These are phyloP conservation scores for Zymoseptoria crescenta DNA, from an alignment of 2,329 filamentous ascomycete species.

Conservation along the genomic window DNA sequence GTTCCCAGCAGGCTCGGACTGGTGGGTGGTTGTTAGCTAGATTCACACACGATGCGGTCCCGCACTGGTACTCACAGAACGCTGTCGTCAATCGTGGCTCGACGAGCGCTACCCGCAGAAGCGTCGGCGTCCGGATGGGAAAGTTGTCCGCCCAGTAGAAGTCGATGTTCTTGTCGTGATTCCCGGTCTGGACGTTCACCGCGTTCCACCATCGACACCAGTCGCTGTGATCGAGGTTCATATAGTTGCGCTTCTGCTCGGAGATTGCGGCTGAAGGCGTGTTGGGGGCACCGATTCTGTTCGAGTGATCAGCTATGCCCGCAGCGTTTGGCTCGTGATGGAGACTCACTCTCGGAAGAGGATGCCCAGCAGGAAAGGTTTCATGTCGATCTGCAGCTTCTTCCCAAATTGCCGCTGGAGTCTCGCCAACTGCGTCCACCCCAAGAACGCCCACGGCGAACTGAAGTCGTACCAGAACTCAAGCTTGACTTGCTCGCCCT, in stretches of 20 bases:
- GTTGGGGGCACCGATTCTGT: slow-evolving; percentile 17
- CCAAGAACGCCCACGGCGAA: slow-evolving; percentile 18
- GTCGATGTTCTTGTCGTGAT: slow-evolving; percentile 11
- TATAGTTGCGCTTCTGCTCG: slow-evolving; percentile 16
- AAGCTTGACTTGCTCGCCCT: slow-evolving; percentile 12
- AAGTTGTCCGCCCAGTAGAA: slow-evolving; percentile 20
- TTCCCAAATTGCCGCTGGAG: slow-evolving; percentile 13
- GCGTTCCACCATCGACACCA: slow-evolving; percentile 22
- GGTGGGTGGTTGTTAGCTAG: not conserved
- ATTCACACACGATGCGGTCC: not conserved
- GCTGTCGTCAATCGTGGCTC: slow-evolving; percentile 11
- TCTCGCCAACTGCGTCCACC: slow-evolving; percentile 15
- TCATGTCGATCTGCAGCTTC: slow-evolving; percentile 15
- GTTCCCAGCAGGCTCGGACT: slow-evolving; percentile 20
- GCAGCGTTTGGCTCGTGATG: not conserved
- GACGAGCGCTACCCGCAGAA: slow-evolving; percentile 13
- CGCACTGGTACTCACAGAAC: slow-evolving; percentile 8
- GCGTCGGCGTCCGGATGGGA: slow-evolving; percentile 16
- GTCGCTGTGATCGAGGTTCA: slow-evolving; percentile 13
- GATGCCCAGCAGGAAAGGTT: slow-evolving; percentile 18
- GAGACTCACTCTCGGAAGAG: slow-evolving; percentile 15
- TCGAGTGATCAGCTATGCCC: not conserved
- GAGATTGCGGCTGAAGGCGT: slow-evolving; percentile 13
- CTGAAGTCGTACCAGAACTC: slow-evolving; percentile 21
- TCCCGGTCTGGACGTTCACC: slow-evolving; percentile 15